Evolutionary conservation across 1,139 yeast species (phyloP).

Genomic region (Pneumocystis oryctolagi): DNA sequence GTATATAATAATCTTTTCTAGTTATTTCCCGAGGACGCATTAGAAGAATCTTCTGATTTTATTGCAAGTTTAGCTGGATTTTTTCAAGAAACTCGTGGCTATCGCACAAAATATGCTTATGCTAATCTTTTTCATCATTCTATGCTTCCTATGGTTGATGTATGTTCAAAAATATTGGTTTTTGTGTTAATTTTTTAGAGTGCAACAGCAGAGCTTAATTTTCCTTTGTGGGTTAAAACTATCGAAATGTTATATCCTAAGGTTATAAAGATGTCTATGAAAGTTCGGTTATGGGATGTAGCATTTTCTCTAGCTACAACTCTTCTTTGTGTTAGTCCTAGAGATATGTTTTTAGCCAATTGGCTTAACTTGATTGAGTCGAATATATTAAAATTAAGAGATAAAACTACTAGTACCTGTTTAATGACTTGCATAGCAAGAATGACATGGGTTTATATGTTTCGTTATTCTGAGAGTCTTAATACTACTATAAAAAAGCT

Average conservation of each 20-base stretch:
- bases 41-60: constrained; percentile 89
- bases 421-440: neutral
- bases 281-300: constrained; percentile 55
- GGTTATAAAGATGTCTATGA: constrained; percentile 32
- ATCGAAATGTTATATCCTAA: constrained; percentile 45
- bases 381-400: constrained; percentile 32
- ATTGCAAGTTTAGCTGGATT: constrained; percentile 74
- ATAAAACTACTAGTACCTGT: constrained; percentile 27
- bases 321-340: constrained; percentile 65
- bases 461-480: constrained; percentile 73
- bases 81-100: constrained; percentile 50
- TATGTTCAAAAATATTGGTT: neutral
- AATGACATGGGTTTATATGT: constrained; percentile 62
- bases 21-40: constrained; percentile 68
- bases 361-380: constrained; percentile 61
- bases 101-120: constrained; percentile 52
- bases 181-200: constrained; percentile 15
- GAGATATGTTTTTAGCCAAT: constrained; percentile 53
- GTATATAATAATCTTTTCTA: neutral
- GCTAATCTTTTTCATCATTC: constrained; percentile 69
- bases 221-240: constrained; percentile 88
- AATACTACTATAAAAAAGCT: constrained; percentile 68
- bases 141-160: constrained; percentile 67
- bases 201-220: constrained; percentile 86
- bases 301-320: constrained; percentile 60